Conservation (phyloP, 352 stramenopile species). For the Pythium brassicae region DNA sequence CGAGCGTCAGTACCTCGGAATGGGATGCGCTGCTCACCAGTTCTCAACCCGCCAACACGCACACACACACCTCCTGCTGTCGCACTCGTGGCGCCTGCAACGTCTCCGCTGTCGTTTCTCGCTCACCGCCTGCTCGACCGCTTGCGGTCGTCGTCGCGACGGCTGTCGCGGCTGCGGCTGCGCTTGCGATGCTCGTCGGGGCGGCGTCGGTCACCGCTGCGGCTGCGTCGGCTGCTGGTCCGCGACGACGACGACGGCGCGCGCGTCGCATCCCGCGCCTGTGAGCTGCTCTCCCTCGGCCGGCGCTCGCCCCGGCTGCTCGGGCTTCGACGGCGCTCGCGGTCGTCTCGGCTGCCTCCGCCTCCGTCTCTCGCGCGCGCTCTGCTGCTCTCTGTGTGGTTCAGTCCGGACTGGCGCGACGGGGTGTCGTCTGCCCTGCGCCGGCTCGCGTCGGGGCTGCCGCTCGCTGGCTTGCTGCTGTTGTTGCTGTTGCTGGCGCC, state of each 20-base stretch:
- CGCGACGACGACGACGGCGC: background rate
- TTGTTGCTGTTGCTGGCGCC: background rate
- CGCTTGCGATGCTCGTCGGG: conserved; percentile 17
- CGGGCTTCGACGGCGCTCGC: conserved; percentile 15
- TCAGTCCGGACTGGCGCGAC: conserved; percentile 9
- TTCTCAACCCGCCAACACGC: background rate
- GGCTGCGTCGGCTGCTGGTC: background rate
- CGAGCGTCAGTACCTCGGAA: background rate
- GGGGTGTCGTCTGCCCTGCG: conserved; percentile 3
- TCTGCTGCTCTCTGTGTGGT: conserved; percentile 6
- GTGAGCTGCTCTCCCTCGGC: background rate
- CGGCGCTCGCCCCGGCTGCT: conserved; percentile 9
- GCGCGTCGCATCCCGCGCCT: background rate
- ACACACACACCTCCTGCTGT: background rate
- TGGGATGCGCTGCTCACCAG: background rate
- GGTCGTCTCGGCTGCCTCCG: too few relatives aligned
- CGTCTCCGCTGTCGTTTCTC: conserved; percentile 3
- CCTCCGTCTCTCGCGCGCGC: conserved; percentile 8
- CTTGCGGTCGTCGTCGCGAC: conserved; percentile 21
- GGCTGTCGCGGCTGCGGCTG: conserved; percentile 25
- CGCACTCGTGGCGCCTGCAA: background rate
- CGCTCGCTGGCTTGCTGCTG: too few relatives aligned
- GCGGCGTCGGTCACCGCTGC: conserved; percentile 6
- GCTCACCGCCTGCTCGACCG: conserved; percentile 17
- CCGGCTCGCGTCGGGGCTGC: too few relatives aligned